Evolutionary conservation across 345 rosid species (phyloP).

Genomic region (Linum tenue): DNA sequence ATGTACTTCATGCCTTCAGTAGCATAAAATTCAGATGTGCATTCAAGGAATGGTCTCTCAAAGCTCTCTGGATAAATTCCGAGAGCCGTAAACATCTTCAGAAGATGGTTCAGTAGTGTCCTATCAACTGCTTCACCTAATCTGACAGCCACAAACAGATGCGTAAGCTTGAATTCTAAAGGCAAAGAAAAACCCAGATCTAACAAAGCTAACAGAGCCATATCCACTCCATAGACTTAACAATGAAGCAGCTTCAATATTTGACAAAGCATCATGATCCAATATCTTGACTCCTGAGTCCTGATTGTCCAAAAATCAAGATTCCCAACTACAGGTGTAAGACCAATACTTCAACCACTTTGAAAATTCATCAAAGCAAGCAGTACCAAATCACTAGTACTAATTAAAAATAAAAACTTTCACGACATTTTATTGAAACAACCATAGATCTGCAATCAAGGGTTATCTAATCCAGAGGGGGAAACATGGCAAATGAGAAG

Average conservation of each 20-base stretch:
- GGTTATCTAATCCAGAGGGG: too few relatives aligned
- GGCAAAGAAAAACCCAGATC: neutral
- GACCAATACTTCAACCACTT: neutral
- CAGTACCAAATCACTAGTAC: neutral
- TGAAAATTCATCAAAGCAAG: neutral
- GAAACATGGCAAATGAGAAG: too few relatives aligned
- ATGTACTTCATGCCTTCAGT: slow-evolving; percentile 94
- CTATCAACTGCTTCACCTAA: slow-evolving; percentile 90
- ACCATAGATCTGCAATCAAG: too few relatives aligned
- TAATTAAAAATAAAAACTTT: too few relatives aligned
- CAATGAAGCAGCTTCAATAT: too few relatives aligned
- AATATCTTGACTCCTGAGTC: too few relatives aligned
- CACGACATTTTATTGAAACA: neutral
- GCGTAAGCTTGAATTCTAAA: neutral
- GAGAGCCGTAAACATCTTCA: slow-evolving; percentile 96
- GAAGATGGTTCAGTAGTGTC: slow-evolving; percentile 77
- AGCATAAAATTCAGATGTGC: slow-evolving; percentile 93
- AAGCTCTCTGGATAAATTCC: slow-evolving; percentile 92
- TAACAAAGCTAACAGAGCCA: neutral
- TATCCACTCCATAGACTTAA: neutral
- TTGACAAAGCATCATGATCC: too few relatives aligned
- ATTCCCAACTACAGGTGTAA: neutral
- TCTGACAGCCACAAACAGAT: slow-evolving; percentile 33
- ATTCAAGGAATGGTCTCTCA: slow-evolving; percentile 86
- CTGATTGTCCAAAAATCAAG: neutral